Evolutionary conservation across 257 asterid genomes (phyloP).

Genomic region (Jaltomata sinuosa): DNA sequence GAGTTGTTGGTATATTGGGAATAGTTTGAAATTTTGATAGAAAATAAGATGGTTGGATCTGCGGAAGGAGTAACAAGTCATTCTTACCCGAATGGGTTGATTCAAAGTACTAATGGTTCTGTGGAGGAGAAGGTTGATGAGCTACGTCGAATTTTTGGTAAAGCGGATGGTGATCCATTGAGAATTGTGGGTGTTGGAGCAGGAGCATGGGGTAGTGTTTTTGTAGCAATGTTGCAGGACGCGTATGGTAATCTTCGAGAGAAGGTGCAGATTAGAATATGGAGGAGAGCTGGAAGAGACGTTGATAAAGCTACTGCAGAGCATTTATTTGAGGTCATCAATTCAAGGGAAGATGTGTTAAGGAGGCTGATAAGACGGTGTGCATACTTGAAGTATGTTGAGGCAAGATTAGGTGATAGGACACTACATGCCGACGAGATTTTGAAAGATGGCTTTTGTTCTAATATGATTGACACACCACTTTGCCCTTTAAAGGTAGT

Average conservation of each 20-base stretch:
- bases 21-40: background rate
- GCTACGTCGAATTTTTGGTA: constrained; percentile 45
- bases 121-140: constrained; percentile 68
- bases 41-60: constrained; percentile 41
- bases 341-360: constrained; percentile 77
- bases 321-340: constrained; percentile 74
- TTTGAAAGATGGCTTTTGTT: constrained; percentile 76
- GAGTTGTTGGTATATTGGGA: background rate
- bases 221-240: constrained; percentile 81
- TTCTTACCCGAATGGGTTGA: constrained; percentile 30
- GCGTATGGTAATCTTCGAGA: constrained; percentile 65
- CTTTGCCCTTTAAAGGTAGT: constrained; percentile 87
- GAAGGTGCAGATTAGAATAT: constrained; percentile 64
- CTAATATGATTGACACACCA: constrained; percentile 86
- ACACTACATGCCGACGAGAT: constrained; percentile 80
- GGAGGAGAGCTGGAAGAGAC: constrained; percentile 71
- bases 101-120: constrained; percentile 35
- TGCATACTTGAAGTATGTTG: constrained; percentile 75
- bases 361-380: constrained; percentile 80
- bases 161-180: constrained; percentile 52
- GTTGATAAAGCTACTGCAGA: constrained; percentile 68
- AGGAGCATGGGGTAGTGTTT: constrained; percentile 93
- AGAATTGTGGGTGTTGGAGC: constrained; percentile 82
- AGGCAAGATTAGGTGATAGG: constrained; percentile 83
- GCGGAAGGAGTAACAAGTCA: constrained; percentile 20